Base-by-base conservation (phyloP, 306 rosid species). In the Chamaecrista fasciculata region DNA sequence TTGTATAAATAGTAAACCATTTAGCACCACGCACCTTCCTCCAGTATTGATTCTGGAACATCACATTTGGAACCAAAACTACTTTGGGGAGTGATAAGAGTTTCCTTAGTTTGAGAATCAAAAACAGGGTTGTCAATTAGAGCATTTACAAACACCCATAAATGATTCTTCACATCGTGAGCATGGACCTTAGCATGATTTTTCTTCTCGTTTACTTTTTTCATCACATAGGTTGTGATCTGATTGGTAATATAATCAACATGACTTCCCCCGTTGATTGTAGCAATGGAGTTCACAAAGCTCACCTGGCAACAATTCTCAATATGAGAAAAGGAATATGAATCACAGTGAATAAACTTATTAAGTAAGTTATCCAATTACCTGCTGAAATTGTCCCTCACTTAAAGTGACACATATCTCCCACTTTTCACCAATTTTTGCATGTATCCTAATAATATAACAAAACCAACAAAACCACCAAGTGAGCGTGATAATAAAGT, bases 321-420 rank as follows among this genome's bases (percentile, higher is more conserved):
- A 16, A 9, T 11, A 62, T 55, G 24, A 75, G 72, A 43, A 47
- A 34, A 44, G 36, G 40, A 16, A 29, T 5, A 53, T 43, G 1
- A 47, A 70, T 7, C 47, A 53, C n/a, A 69, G 47, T 51, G 14
- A 66, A 51, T 40, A 9, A 25, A 6, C n/a, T 18, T 66, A 33
- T 37, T 52, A 6, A 71, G 65, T 72, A 65, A 62, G 62, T 4
- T 33, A 14, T n/a, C 29, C 7, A 52, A 31, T 66, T 62, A 91
- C 97, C 97, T 91, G 99, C 43, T 94, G 97, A 82, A 94, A 94
- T 58, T 94, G 96, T 25, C 99, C 97, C 28, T 94, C 99, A 50
- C 97, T 90, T 53, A 91, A 76, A 77, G 92, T 90, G 65, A 81
- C 95, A 16, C 93, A 80, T 18, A 94, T 75, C 79, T 94, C 97